Percentiles rank a stretch among this genome's conserved stretches.
phyloP scores from a whole-genome alignment of 2,329 filamentous ascomycete genomes.

The Aureobasidium namibiae region DNA sequence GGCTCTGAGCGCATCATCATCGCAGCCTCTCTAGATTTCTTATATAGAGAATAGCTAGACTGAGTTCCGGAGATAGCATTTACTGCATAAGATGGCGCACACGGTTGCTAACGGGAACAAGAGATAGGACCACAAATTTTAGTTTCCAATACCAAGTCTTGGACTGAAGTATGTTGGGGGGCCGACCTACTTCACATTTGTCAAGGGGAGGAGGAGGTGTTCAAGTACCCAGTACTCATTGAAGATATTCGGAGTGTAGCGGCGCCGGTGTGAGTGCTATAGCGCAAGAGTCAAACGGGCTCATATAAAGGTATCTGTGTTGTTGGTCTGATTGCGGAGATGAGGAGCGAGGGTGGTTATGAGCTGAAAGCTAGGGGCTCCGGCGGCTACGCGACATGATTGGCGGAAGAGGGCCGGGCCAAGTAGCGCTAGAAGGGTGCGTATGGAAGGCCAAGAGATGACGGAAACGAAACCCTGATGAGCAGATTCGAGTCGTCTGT shows the following conservation, averaged over 20 bases:
- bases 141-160: conserved; percentile 2
- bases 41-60: too few relatives aligned
- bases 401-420: neutral
- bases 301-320: neutral
- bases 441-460: neutral
- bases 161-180: neutral
- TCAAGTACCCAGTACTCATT: neutral
- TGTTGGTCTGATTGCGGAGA: neutral
- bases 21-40: too few relatives aligned
- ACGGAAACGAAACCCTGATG: neutral
- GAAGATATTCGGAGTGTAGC: neutral
- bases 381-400: neutral
- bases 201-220: neutral
- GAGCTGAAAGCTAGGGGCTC: neutral
- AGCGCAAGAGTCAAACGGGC: neutral
- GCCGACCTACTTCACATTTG: neutral
- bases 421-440: neutral
- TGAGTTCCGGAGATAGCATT: neutral
- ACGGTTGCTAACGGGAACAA: neutral
- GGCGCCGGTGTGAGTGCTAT: neutral
- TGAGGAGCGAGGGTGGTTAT: neutral
- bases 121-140: neutral
- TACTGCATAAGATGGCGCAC: neutral
- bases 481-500: neutral
- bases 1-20: neutral